These are phyloP conservation scores for Fagopyrum tataricum DNA, from an alignment of 148 eudicot species.

Conservation along the genomic window DNA sequence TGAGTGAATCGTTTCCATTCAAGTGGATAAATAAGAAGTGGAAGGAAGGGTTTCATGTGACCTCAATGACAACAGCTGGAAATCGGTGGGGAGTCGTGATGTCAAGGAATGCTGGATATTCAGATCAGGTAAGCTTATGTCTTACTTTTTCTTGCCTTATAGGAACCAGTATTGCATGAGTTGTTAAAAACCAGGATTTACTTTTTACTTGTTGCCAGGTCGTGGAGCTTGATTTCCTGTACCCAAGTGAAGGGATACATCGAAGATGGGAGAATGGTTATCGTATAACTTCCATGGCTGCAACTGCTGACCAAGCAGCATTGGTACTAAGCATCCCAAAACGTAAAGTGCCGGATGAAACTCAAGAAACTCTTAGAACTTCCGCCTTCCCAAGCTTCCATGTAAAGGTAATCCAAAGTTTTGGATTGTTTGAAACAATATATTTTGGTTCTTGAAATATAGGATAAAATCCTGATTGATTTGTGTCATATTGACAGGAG, in stretches of 20 bases:
- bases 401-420: slow-evolving; percentile 52
- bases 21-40: slow-evolving; percentile 36
- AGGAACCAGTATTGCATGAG: background rate
- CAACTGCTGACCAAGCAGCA: slow-evolving; percentile 88
- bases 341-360: slow-evolving; percentile 78
- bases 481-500: slow-evolving; percentile 36
- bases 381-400: slow-evolving; percentile 93
- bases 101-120: slow-evolving; percentile 87
- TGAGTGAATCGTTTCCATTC: slow-evolving; percentile 89
- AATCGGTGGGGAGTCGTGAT: slow-evolving; percentile 93
- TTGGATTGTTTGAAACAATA: background rate
- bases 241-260: slow-evolving; percentile 95
- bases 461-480: background rate
- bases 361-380: slow-evolving; percentile 86
- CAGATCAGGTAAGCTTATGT: slow-evolving; percentile 56
- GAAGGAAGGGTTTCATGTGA: slow-evolving; percentile 24
- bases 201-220: slow-evolving; percentile 30
- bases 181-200: background rate
- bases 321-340: slow-evolving; percentile 79
- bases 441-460: background rate
- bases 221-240: slow-evolving; percentile 85
- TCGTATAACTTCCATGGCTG: slow-evolving; percentile 91
- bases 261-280: slow-evolving; percentile 87
- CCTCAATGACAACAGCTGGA: slow-evolving; percentile 93
- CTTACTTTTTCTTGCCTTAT: background rate